phyloP scores from a whole-genome alignment of 257 asterid species.

The Galeopsis tetrahit region DNA sequence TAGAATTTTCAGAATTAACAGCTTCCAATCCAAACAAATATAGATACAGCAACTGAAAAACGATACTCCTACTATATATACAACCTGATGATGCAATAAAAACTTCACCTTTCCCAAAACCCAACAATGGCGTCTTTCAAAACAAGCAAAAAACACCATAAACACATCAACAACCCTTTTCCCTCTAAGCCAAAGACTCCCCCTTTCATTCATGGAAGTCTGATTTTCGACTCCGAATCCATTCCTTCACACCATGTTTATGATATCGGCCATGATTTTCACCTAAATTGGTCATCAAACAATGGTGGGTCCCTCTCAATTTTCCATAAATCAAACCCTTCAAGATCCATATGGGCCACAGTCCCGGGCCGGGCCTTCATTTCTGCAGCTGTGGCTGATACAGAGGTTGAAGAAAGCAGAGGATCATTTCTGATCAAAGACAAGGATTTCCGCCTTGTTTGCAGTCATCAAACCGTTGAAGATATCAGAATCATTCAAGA shows the following conservation, averaged over 20 bases:
- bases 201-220: slow-evolving; percentile 55
- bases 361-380: slow-evolving; percentile 85
- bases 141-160: slow-evolving; percentile 77
- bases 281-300: slow-evolving; percentile 62
- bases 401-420: slow-evolving; percentile 91
- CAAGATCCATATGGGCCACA: slow-evolving; percentile 73
- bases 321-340: slow-evolving; percentile 57
- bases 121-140: slow-evolving; percentile 60
- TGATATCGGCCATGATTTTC: slow-evolving; percentile 69
- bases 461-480: slow-evolving; percentile 81
- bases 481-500: slow-evolving; percentile 46
- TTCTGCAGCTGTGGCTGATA: slow-evolving; percentile 78
- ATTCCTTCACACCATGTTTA: slow-evolving; percentile 50
- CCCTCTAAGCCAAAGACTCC: slow-evolving; percentile 60
- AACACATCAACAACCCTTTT: slow-evolving; percentile 85
- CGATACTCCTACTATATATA: slow-evolving; percentile 19
- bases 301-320: slow-evolving; percentile 74
- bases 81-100: background rate
- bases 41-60: background rate
- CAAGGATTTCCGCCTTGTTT: slow-evolving; percentile 51
- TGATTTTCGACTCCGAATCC: slow-evolving; percentile 45
- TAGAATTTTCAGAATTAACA: slow-evolving; percentile 18
- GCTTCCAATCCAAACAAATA: slow-evolving; percentile 16
- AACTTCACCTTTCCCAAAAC: background rate
- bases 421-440: slow-evolving; percentile 85